Percentiles rank a stretch among this genome's conserved stretches.
Evolutionary conservation across 75 land plant genomes (phyloP).

Genomic region (Ceratopteris richardii): DNA sequence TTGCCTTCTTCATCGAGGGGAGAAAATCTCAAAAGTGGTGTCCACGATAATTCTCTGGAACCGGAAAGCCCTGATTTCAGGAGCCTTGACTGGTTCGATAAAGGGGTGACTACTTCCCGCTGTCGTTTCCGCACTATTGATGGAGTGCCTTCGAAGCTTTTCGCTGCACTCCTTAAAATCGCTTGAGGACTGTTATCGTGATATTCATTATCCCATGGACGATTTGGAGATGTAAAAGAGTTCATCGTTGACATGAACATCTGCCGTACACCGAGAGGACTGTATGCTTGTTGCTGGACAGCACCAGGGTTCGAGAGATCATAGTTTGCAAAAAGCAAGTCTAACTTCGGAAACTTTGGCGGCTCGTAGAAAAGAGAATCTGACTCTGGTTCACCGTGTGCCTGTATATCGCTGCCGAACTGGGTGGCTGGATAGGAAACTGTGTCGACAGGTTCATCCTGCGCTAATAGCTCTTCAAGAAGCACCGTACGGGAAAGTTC

Average conservation of each 20-base stretch:
- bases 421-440: background rate
- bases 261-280: slow-evolving; percentile 89
- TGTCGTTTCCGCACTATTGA: slow-evolving; percentile 85
- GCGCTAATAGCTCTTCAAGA: too few species aligned
- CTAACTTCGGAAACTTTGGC: slow-evolving; percentile 72
- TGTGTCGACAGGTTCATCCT: background rate
- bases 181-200: slow-evolving; percentile 55
- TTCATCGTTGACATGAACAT: slow-evolving; percentile 68
- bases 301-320: slow-evolving; percentile 58
- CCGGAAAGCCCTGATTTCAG: background rate
- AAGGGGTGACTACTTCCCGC: slow-evolving; percentile 50
- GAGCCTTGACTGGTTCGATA: background rate
- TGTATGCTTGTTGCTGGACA: slow-evolving; percentile 67
- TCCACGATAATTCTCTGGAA: background rate
- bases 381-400: slow-evolving; percentile 12
- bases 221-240: slow-evolving; percentile 39
- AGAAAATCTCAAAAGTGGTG: too few species aligned
- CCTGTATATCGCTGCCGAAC: background rate
- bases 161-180: slow-evolving; percentile 58
- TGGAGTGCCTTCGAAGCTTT: slow-evolving; percentile 64
- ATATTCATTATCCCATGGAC: slow-evolving; percentile 49
- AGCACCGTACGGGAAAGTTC: too few species aligned
- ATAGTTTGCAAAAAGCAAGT: slow-evolving; percentile 84
- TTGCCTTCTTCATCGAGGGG: too few species aligned
- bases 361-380: slow-evolving; percentile 77